Conservation (phyloP, 2,329 filamentous ascomycete genomes). For the Alternaria sp. region DNA sequence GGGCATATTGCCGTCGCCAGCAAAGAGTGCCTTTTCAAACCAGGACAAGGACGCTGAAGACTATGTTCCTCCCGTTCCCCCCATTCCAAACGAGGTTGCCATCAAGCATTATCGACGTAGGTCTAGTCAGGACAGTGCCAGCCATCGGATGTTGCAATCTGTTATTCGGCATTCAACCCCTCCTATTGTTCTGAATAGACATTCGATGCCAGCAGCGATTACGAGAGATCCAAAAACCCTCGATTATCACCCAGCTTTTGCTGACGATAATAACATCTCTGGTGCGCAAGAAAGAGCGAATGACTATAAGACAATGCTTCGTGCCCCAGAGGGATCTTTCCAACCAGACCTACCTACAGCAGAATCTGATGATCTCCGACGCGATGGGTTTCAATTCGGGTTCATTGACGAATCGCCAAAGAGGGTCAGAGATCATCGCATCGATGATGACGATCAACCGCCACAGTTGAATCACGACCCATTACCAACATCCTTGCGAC, state of each 20-base stretch:
- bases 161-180: constrained; percentile 37
- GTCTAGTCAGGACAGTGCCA: constrained; percentile 25
- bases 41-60: constrained; percentile 25
- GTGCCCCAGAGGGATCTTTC: background rate
- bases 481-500: background rate
- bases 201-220: background rate
- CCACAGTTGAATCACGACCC: constrained; percentile 32
- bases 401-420: background rate
- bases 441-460: constrained; percentile 26
- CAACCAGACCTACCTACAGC: background rate
- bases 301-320: background rate
- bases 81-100: constrained; percentile 31
- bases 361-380: background rate
- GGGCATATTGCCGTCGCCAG: constrained; percentile 37
- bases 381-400: background rate
- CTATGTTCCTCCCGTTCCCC: constrained; percentile 38
- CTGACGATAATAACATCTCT: background rate
- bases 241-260: constrained; percentile 7
- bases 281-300: background rate
- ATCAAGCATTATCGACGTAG: constrained; percentile 13
- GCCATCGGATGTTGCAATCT: constrained; percentile 35
- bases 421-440: background rate
- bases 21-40: constrained; percentile 37
- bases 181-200: constrained; percentile 6
- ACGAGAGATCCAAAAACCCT: constrained; percentile 2